These are phyloP conservation scores for Globisporangium heterothallicum DNA, from an alignment of 352 stramenopile species.

Conservation along the genomic window DNA sequence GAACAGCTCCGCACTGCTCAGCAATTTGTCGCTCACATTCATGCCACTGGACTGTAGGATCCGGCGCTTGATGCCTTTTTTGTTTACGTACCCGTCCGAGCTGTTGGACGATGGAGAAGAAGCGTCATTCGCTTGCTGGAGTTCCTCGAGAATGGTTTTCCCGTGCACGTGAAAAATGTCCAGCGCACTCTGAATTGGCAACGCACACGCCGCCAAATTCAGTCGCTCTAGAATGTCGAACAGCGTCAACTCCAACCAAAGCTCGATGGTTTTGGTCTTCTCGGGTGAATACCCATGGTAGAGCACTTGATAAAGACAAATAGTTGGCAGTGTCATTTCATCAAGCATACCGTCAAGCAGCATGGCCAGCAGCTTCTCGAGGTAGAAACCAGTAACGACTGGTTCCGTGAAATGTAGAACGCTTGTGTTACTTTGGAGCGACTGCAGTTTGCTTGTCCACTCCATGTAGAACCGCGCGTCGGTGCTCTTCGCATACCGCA, in stretches of 20 bases:
- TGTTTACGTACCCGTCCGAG: background rate
- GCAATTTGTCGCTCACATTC: constrained; percentile 27
- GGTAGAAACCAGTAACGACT: constrained; percentile 34
- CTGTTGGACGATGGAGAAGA: no score
- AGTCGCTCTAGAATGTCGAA: constrained; percentile 43
- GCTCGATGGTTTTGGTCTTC: constrained; percentile 24
- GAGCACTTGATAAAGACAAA: constrained; percentile 52
- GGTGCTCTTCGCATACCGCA: constrained; percentile 28
- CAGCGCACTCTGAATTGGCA: constrained; percentile 51
- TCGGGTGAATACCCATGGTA: constrained; percentile 34
- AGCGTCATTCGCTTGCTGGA: constrained; percentile 19
- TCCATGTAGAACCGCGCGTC: constrained; percentile 44
- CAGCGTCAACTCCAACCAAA: constrained; percentile 54
- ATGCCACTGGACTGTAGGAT: constrained; percentile 9
- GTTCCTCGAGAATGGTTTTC: constrained; percentile 36
- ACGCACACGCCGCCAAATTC: constrained; percentile 28
- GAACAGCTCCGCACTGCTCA: constrained; percentile 24
- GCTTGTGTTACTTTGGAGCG: constrained; percentile 5
- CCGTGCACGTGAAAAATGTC: constrained; percentile 39
- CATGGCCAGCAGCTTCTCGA: constrained; percentile 42
- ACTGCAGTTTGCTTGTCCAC: constrained; percentile 33
- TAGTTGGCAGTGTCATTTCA: constrained; percentile 27
- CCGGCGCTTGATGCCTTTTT: constrained; percentile 7
- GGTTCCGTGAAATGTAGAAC: constrained; percentile 36
- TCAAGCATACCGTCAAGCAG: constrained; percentile 25